These are phyloP conservation scores for Phaeoacremonium minimum DNA, from an alignment of 2,329 filamentous ascomycete species.

Conservation along the genomic window DNA sequence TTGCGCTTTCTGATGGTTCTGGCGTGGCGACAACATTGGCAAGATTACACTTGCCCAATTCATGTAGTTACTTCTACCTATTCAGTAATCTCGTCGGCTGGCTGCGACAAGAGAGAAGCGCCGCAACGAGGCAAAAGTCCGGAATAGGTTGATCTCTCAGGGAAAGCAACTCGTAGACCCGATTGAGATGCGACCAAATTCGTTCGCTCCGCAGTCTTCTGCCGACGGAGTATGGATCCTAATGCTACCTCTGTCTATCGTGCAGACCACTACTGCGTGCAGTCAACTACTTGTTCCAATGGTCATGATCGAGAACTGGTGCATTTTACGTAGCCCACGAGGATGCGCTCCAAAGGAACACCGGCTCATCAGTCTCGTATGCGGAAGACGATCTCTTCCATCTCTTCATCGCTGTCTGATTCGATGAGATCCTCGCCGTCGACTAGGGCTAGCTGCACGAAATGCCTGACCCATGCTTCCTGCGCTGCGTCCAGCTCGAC, in stretches of 20 bases:
- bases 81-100: too few species aligned
- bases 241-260: neutral
- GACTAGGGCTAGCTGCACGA: conserved; percentile 48
- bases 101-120: too few species aligned
- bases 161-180: neutral
- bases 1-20: too few species aligned
- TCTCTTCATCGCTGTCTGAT: conserved; percentile 8
- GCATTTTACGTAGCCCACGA: too few species aligned
- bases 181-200: neutral
- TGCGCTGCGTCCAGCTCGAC: conserved; percentile 39
- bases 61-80: too few species aligned
- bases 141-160: neutral
- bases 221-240: neutral
- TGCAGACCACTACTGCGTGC: too few species aligned
- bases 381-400: conserved; percentile 7
- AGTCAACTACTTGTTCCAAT: too few species aligned
- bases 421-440: conserved; percentile 45
- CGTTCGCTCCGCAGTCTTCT: neutral
- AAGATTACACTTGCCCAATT: too few species aligned
- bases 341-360: conserved; percentile 3
- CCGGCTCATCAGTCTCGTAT: too few species aligned
- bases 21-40: too few species aligned
- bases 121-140: too few species aligned
- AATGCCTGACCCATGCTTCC: conserved; percentile 48
- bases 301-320: too few species aligned